Evolutionary conservation across 352 stramenopile genomes (phyloP), one percentile per base, ranked within the genome.

Genomic region (Pythium aphanidermatum): DNA sequence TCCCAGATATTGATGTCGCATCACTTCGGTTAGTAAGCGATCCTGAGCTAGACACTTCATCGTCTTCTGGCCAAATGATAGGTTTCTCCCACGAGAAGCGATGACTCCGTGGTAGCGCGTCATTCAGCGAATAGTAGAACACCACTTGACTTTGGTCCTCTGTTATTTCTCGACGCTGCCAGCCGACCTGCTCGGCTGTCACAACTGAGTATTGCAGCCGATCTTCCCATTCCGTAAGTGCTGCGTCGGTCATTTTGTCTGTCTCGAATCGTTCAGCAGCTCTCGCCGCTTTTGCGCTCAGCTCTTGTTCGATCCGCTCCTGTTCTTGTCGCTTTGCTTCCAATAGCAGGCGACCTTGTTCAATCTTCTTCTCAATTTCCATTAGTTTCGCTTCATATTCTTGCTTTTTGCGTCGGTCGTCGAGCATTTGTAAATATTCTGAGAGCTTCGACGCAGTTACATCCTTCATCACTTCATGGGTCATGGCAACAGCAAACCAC

Each of bases 61-160:
- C 50, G n/a, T 38, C n/a, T 46, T 55, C 7, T 36, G 49, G 25
- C 58, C 51, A 36, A 51, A 45, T 69, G 59, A 83, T 35, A 43
- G 79, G 75, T 25, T 63, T 66, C 3, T 72, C 46, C 75, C 79
- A 91, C 4, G 53, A 16, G 27, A 70, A 84, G 16, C 74, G 69
- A 12, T 68, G 64, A 19, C 40, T 28, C 2, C 53, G 46, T 2
- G 68, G 70, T 25, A 86, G 31, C 16, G 54, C 63, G 17, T 63
- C 37, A 53, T 92, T 87, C 8, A 77, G 44, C 5, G 73, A 68
- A 53, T 76, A 62, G 52, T 84, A 92, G 42, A 92, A 92, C 26
- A 79, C 54, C 19, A 89, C 74, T 5, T 59, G 51, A 34, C 57
- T 69, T 17, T 57, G 46, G 25, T 86, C 75, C 7, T 51, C 48